These are phyloP conservation scores for Cystobasidium tubakii DNA, from an alignment of 768 basidiomycete genomes.

Conservation along the genomic window DNA sequence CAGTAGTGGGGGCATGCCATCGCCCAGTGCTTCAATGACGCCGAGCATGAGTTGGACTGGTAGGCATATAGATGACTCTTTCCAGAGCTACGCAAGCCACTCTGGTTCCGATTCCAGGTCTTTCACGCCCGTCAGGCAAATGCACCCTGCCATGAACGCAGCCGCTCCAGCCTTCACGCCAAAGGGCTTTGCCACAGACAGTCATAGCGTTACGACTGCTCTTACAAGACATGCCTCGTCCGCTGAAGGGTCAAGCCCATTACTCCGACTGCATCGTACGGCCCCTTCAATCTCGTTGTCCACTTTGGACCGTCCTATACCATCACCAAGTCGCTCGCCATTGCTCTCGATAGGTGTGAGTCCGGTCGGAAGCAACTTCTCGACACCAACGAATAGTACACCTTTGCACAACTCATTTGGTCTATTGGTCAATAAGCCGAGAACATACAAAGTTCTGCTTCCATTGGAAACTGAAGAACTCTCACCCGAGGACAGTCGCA, in stretches of 20 bases:
- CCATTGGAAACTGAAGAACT: slow-evolving; percentile 4
- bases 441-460: slow-evolving; percentile 24
- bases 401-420: slow-evolving; percentile 22
- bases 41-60: background rate
- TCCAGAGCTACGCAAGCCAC: background rate
- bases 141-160: background rate
- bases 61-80: background rate
- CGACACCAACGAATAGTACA: background rate
- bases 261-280: background rate
- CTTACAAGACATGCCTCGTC: background rate
- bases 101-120: background rate
- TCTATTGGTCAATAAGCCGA: background rate
- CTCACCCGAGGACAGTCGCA: background rate
- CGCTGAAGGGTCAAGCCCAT: background rate
- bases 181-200: no score
- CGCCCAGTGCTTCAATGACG: background rate
- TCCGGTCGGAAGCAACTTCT: slow-evolving; percentile 32
- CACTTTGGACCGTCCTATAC: background rate
- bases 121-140: background rate
- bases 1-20: background rate
- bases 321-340: background rate
- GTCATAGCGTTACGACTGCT: no score
- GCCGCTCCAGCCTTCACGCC: background rate
- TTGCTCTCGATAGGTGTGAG: slow-evolving; percentile 10
- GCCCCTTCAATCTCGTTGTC: slow-evolving; percentile 5